Evolutionary conservation across 495 filamentous ascomycete species (phyloP).

Genomic region (Daldinia vernicosa): DNA sequence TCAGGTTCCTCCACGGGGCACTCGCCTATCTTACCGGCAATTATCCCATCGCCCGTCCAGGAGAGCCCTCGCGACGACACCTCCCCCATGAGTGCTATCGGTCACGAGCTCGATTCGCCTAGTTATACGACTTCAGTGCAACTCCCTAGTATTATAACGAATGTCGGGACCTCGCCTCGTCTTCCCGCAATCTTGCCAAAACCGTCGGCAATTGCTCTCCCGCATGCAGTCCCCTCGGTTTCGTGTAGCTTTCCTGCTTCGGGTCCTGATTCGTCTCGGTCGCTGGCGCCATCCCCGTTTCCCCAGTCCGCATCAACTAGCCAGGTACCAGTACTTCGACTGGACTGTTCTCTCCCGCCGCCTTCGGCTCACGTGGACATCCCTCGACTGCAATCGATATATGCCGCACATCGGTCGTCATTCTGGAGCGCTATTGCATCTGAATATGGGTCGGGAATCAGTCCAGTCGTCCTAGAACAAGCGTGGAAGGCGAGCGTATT

Average conservation of each 20-base stretch:
- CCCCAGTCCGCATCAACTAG: slow-evolving; percentile 32
- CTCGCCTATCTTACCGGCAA: slow-evolving; percentile 56
- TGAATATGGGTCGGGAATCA: slow-evolving; percentile 72
- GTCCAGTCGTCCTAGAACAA: slow-evolving; percentile 71
- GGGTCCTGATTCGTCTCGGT: slow-evolving; percentile 44
- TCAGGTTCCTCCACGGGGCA: slow-evolving; percentile 62
- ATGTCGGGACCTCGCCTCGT: slow-evolving; percentile 52
- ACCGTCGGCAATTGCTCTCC: slow-evolving; percentile 60
- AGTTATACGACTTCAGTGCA: slow-evolving; percentile 49
- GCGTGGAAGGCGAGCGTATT: slow-evolving; percentile 67
- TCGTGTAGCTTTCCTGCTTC: slow-evolving; percentile 50
- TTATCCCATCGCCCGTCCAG: slow-evolving; percentile 58
- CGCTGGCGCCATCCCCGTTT: slow-evolving; percentile 41
- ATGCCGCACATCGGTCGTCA: slow-evolving; percentile 70
- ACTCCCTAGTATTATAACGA: slow-evolving; percentile 57
- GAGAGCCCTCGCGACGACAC: slow-evolving; percentile 52
- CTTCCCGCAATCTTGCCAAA: slow-evolving; percentile 69
- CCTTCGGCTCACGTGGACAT: slow-evolving; percentile 66
- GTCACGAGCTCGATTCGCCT: slow-evolving; percentile 51
- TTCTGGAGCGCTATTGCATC: slow-evolving; percentile 78
- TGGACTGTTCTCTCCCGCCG: slow-evolving; percentile 59
- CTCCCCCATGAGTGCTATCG: slow-evolving; percentile 49
- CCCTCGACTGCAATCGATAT: slow-evolving; percentile 71
- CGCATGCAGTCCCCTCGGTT: slow-evolving; percentile 46
- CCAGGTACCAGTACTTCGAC: slow-evolving; percentile 51